A percentile compares a stretch with the other conserved stretches of the same genome.
Evolutionary conservation across 768 basidiomycete species (phyloP).

Genomic region (Mycena capillaripes): DNA sequence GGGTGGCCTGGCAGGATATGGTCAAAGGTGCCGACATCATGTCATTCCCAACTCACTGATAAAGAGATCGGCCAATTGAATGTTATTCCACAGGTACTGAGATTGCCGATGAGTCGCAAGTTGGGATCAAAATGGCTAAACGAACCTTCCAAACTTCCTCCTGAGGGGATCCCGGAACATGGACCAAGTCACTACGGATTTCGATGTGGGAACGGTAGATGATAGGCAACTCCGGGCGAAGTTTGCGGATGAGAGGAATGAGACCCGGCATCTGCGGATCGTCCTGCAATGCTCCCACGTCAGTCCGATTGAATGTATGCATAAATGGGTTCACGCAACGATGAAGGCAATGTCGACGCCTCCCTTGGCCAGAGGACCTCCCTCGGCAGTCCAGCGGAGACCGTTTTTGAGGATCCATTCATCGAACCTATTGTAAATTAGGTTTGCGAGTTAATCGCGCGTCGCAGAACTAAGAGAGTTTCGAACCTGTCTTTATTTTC

Average conservation of each 20-base stretch:
- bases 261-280: conserved; percentile 96
- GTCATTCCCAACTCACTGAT: conserved; percentile 68
- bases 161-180: conserved; percentile 85
- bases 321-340: conserved; percentile 57
- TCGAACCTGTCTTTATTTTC: conserved; percentile 72
- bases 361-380: conserved; percentile 86
- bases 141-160: conserved; percentile 81
- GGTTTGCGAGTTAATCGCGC: not conserved
- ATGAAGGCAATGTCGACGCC: conserved; percentile 93
- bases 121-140: not conserved
- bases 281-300: conserved; percentile 53
- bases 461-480: not conserved
- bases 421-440: conserved; percentile 69
- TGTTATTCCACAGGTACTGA: conserved; percentile 94
- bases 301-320: conserved; percentile 1
- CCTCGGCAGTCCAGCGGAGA: conserved; percentile 87
- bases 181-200: conserved; percentile 89
- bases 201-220: conserved; percentile 97
- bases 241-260: conserved; percentile 91
- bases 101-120: not conserved
- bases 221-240: conserved; percentile 88
- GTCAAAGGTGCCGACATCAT: not conserved
- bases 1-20: conserved; percentile 71
- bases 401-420: conserved; percentile 94
- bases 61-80: conserved; percentile 91